Percentiles rank a stretch among this genome's conserved stretches.
Evolutionary conservation across 2,329 filamentous ascomycete genomes (phyloP).

Genomic region (Fusarium sp.): DNA sequence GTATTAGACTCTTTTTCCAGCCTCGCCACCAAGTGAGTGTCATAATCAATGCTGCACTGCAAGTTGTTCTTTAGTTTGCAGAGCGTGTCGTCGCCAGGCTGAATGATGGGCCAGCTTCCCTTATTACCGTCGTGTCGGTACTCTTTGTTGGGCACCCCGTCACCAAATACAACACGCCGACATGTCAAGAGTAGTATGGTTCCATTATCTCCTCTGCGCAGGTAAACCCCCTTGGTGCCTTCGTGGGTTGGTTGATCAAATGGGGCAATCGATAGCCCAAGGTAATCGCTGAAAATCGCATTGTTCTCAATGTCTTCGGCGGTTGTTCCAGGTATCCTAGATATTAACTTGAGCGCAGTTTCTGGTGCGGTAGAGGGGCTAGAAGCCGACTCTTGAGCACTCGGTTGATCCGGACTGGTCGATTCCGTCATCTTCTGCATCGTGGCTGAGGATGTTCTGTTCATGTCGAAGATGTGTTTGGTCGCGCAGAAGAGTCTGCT

Average conservation of each 20-base stretch:
- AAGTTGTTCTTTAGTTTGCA: not conserved
- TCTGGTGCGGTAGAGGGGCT: not conserved
- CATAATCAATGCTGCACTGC: not conserved
- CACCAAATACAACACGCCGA: slow-evolving; percentile 12
- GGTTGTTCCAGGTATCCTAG: not conserved
- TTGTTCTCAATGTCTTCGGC: not conserved
- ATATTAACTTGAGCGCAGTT: not conserved
- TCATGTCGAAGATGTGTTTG: not conserved
- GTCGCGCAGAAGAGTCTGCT: not conserved
- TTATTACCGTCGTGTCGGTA: not conserved
- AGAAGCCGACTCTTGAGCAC: not conserved
- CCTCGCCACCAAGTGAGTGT: not conserved
- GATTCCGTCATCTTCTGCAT: not conserved
- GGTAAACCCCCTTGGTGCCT: not conserved
- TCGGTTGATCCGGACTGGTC: not conserved
- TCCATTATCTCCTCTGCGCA: not conserved
- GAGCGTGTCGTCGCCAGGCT: not conserved
- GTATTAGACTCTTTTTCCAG: not conserved
- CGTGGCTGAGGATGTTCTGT: not conserved
- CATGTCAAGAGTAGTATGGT: slow-evolving; percentile 29
- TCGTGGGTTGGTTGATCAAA: slow-evolving; percentile 33
- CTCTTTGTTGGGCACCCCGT: not conserved
- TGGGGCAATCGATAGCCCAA: slow-evolving; percentile 9
- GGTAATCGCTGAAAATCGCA: not conserved
- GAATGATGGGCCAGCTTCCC: not conserved